Base-by-base conservation (phyloP, 495 filamentous ascomycete genomes). In the Penicillium nucicola region DNA sequence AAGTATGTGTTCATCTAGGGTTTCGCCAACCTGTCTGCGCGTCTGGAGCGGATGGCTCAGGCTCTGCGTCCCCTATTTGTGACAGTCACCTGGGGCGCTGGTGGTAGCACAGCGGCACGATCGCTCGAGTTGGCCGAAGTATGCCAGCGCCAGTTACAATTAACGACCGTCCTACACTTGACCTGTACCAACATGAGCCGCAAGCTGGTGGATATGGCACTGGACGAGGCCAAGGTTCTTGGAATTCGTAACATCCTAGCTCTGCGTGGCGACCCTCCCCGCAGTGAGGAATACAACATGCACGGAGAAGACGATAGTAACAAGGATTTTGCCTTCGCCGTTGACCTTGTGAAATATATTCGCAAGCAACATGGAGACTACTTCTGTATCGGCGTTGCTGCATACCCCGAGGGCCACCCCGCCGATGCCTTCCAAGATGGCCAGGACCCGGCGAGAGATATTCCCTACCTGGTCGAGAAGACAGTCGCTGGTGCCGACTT, bases 101-200 rank as follows among this genome's bases (percentile, higher is more conserved):
- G 93, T 50, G 93, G 95, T 40, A 91, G 85, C 57, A 98, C 93
- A 1, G 86, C 90, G 7, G 78, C 80, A 46, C 91, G 95, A 73
- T 93, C 89, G 25, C 82, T 98, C 36, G 90, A 97, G 67, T 78
- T 98, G 51, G 93, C 95, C 39, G 95, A 97, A 72, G 84, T 97
- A 57, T 97, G 92, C 67, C 93, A 97, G 70, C 76, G 90, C 18
- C 88, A 95, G 61, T 75, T 97, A 43, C 86, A 88, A 57, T 77
- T 98, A 47, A 97, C 93, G 32, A 98, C 93, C 58, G 97, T 93
- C 60, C 77, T 98, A 42, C 93, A 98, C 65, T 74, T 98, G 52
- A 98, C 93, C 6, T 98, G 93, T 69, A 98, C 93, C 36, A 98
- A 98, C 67, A 97, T 97, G 91, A 93, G 84, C 61, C 83, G 86